A percentile compares a stretch with the other conserved stretches of the same genome.
Evolutionary conservation across 768 basidiomycete genomes (phyloP).

Genomic region (Mrakia frigida): DNA sequence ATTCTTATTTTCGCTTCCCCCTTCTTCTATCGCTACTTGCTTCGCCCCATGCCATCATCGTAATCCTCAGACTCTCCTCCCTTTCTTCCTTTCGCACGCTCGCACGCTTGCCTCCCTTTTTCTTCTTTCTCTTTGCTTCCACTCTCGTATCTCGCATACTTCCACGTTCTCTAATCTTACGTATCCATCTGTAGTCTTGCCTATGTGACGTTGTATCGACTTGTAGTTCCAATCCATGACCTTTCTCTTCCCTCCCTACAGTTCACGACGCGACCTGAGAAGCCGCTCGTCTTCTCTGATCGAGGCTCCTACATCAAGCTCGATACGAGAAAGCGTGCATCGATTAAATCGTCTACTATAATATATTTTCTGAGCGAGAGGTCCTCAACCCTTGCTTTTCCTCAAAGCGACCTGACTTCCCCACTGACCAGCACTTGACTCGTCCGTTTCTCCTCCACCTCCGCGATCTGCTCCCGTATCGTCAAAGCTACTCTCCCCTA

Average conservation of each 20-base stretch:
- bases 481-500: no score
- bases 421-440: neutral
- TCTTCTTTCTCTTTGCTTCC: neutral
- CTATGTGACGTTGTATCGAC: neutral
- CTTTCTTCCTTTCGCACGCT: no score
- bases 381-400: neutral
- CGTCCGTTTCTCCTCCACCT: neutral
- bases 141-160: neutral
- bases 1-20: no score
- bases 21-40: no score
- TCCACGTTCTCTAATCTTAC: neutral
- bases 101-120: neutral
- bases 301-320: no score
- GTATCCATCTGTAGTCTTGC: neutral
- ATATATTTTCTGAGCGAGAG: neutral
- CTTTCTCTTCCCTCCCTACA: no score
- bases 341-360: no score
- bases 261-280: no score
- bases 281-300: no score
- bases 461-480: neutral
- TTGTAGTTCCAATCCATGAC: neutral
- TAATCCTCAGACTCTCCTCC: neutral
- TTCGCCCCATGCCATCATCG: no score
- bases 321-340: no score
- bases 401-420: slow-evolving; percentile 3